Percentiles rank a stretch among this genome's conserved stretches.
Evolutionary conservation across 495 filamentous ascomycete genomes (phyloP).

Genomic region (Geoglossum glabrum): DNA sequence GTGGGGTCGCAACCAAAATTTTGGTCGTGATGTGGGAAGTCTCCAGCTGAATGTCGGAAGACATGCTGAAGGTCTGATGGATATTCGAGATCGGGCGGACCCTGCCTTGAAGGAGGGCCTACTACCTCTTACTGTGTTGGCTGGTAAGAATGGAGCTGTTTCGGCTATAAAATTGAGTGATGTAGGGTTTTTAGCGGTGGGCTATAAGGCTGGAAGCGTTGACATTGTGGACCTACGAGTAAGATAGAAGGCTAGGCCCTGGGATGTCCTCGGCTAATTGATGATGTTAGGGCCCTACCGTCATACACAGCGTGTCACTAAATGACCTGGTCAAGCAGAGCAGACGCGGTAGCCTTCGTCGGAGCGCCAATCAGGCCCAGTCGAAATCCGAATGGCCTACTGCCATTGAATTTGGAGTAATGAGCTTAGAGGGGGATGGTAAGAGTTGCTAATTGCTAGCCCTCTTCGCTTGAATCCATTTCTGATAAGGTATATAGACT

Average conservation of each 20-base stretch:
- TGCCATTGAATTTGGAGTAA: slow-evolving; percentile 71
- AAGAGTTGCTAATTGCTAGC: not conserved
- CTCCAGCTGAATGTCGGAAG: slow-evolving; percentile 27
- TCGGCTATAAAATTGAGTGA: slow-evolving; percentile 65
- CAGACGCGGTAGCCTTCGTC: slow-evolving; percentile 49
- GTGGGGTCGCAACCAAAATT: slow-evolving; percentile 61
- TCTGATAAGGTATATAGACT: slow-evolving; percentile 27
- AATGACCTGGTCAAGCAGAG: slow-evolving; percentile 45
- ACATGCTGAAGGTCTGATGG: slow-evolving; percentile 38
- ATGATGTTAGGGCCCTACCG: slow-evolving; percentile 46
- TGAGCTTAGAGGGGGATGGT: slow-evolving; percentile 80
- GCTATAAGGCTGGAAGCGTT: slow-evolving; percentile 60
- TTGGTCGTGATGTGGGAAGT: slow-evolving; percentile 24
- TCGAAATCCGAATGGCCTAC: slow-evolving; percentile 50
- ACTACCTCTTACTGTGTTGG: slow-evolving; percentile 57
- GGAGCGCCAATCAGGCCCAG: slow-evolving; percentile 24
- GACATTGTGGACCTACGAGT: slow-evolving; percentile 44
- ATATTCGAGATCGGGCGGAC: slow-evolving; percentile 55
- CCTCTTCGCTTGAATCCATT: not conserved
- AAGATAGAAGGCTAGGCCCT: slow-evolving; percentile 17
- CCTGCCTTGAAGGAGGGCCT: slow-evolving; percentile 64
- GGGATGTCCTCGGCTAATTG: slow-evolving; percentile 2
- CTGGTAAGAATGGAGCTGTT: slow-evolving; percentile 62
- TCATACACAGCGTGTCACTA: slow-evolving; percentile 58
- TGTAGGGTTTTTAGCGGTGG: slow-evolving; percentile 76